Base-by-base conservation (phyloP, 2,329 filamentous ascomycete species). In the Bertia moriformis region DNA sequence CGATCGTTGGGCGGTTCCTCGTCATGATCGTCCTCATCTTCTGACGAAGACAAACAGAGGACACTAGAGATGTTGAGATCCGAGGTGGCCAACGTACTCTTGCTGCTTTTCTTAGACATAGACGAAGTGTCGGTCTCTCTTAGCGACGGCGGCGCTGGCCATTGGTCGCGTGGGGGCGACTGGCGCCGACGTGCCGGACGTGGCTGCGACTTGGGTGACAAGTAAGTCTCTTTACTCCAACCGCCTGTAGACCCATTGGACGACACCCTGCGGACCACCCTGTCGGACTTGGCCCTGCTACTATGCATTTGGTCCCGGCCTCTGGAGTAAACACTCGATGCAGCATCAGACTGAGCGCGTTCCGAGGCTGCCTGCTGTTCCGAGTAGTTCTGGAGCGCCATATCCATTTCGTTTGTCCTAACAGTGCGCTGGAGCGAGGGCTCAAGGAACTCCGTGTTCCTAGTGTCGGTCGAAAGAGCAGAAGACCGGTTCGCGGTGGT, bases 41-140 rank as follows among this genome's bases (percentile, higher is more conserved):
- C 63, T 0, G 63, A 67, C n/a, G 63, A 67, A 3, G 63, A 67
- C 33, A 67, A 56, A 38, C 58, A 62, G 7, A 67, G 57, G 10
- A 67, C 53, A 43, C 64, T 67, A 4, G 58, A 58, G 13, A 58
- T 54, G 33, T 58, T 57, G 18, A 67, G 51, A 43, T 67, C 60
- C 12, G 50, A 50, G 20, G 54, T 54, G 32, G 51, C 53, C 45
- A 63, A 43, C 4, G 54, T 56, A 27, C 49, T 55, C 41, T 49
- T 56, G 44, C 58, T 59, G 37, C 53, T 58, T 43, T 60, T 61
- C 40, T 56, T 59, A 1, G 51, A 53, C 39, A 57, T 38, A 1
- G 44, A 40, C n/a, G n/a, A n/a, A 17, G 43, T 30, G 4, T 24
- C 18, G 17, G 18, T n/a, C 37, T 15, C 17, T 27, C 19, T n/a